Percentiles rank a stretch among this genome's conserved stretches.
Evolutionary conservation across 441 rosid genomes (phyloP).

Genomic region (Theobroma grandiflorum): DNA sequence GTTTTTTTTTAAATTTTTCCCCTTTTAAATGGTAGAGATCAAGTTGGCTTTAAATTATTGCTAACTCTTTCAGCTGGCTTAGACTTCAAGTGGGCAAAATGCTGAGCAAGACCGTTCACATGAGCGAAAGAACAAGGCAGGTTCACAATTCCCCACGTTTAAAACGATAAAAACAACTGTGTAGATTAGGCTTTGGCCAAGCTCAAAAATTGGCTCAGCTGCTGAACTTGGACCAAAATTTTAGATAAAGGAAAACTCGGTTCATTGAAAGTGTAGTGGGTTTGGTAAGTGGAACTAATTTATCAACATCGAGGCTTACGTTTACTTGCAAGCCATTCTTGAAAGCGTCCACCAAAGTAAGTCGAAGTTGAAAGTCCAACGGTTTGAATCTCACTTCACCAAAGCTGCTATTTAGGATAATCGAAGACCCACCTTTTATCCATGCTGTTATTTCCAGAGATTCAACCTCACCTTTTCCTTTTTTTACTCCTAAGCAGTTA

Average conservation of each 20-base stretch:
- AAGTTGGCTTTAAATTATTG: conserved; percentile 28
- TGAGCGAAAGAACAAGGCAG: not conserved
- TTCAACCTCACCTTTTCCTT: not conserved
- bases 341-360: not conserved
- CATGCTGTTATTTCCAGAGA: not conserved
- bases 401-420: not conserved
- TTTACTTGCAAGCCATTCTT: not conserved
- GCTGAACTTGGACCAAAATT: not conserved
- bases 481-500: too few species aligned
- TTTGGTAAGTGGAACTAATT: not conserved
- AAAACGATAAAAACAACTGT: not conserved
- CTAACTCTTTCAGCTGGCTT: conserved; percentile 11
- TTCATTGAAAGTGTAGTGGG: not conserved
- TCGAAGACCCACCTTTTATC: not conserved
- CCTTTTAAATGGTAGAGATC: not conserved
- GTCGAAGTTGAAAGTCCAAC: not conserved
- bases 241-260: not conserved
- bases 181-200: not conserved
- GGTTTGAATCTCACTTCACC: not conserved
- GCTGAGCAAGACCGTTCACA: not conserved
- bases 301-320: not conserved
- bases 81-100: not conserved
- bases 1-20: not conserved
- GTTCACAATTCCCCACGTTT: not conserved
- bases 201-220: not conserved